Evolutionary conservation across 179 eudicot genomes (phyloP), one percentile per base, ranked within the genome.

Genomic region (Sideroxylon spinosum): DNA sequence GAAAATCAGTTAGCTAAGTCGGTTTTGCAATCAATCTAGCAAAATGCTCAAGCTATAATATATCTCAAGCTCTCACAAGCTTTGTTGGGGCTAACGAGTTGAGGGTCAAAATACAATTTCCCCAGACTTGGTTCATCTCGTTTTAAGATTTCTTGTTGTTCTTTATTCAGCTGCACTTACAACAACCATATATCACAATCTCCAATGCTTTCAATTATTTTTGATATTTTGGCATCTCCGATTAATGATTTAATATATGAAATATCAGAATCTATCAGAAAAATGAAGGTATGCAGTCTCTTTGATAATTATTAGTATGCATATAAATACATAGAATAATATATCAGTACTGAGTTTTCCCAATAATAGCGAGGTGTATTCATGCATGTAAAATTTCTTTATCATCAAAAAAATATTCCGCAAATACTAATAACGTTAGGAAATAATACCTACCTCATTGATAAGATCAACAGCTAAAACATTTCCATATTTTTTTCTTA

Each of bases 391-490:
- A 67, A 66, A n/a, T 4, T 68, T 46, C 23, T 23, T 49, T 7
- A 77, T 68, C 65, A 55, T 1, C 74, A 57, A 13, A 20, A 55
- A 73, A 17, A 49, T 19, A 28, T 65, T 29, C 19, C 29, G 26
- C 50, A 28, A 76, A 76, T 50, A 17, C 11, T 68, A 7, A 56
- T 46, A 81, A 57, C 63, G 49, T 63, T 19, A 32, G 12, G 37
- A 73, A 80, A 44, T 25, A 44, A 23, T 50, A 46, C 44, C 64
- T 79, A 96, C 99, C 99, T 87, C 89, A 83, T 96, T 96, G 77
- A 96, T 91, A 84, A 96, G 99, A 88, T 96, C 94, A 80, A 87
- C 89, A 29, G 92, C 90, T 68, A 92, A n/a, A 68, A 96, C 99
- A 83, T 94, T 89, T 81, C 98, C 99, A 80, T 94, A 94, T 85